A percentile compares a stretch with the other conserved stretches of the same genome.
phyloP scores from a whole-genome alignment of 345 rosid genomes.

The Hibiscus syriacus region DNA sequence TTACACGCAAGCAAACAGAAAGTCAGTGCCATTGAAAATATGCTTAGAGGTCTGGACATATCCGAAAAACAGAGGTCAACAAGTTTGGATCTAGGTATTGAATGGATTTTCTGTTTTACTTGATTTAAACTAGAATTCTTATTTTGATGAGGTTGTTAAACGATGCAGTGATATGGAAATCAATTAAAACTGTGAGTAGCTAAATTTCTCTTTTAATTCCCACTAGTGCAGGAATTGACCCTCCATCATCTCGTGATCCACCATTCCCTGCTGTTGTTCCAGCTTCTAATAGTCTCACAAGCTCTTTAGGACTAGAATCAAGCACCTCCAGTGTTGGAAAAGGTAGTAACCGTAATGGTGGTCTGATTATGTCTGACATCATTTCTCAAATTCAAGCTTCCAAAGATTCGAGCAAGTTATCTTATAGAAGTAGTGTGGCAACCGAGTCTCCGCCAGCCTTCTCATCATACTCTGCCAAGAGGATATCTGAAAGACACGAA shows the following conservation, averaged over 20 bases:
- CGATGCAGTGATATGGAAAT: slow-evolving; percentile 9
- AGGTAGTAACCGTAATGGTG: slow-evolving; percentile 74
- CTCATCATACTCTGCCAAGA: slow-evolving; percentile 64
- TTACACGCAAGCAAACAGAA: slow-evolving; percentile 97
- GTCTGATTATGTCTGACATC: slow-evolving; percentile 79
- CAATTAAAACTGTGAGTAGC: slow-evolving; percentile 36
- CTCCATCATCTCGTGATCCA: slow-evolving; percentile 99
- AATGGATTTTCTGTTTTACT: slow-evolving; percentile 24
- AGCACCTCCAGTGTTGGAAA: slow-evolving; percentile 36
- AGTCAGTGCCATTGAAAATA: slow-evolving; percentile 98
- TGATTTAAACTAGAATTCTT: background rate
- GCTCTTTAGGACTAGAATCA: slow-evolving; percentile 50
- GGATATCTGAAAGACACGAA: slow-evolving; percentile 68
- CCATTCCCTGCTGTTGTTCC: slow-evolving; percentile 73
- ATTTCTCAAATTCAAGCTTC: slow-evolving; percentile 92
- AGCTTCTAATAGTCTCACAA: slow-evolving; percentile 55
- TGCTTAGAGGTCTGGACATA: slow-evolving; percentile 93
- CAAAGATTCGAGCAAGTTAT: slow-evolving; percentile 74
- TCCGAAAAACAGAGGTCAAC: slow-evolving; percentile 86
- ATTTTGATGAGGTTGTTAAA: slow-evolving; percentile 11
- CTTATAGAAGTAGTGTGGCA: slow-evolving; percentile 47
- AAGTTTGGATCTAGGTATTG: slow-evolving; percentile 98
- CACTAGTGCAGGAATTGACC: slow-evolving; percentile 99
- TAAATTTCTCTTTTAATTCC: slow-evolving; percentile 45
- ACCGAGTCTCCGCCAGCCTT: slow-evolving; percentile 56